Base-by-base conservation (phyloP, 2,329 filamentous ascomycete genomes). In the Exophiala sp. region DNA sequence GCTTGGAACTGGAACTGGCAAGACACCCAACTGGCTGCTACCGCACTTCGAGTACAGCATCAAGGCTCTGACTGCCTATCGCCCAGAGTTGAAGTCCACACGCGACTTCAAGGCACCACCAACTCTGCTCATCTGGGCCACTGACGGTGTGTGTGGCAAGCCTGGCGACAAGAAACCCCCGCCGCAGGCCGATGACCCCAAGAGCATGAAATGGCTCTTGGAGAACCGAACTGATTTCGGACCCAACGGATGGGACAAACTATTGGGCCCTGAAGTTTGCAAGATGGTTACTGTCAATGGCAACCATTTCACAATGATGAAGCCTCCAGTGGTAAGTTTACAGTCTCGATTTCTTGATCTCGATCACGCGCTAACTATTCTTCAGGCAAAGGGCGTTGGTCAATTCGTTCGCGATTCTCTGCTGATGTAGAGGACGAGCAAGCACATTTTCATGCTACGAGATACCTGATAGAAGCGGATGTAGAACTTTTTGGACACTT, bases 21-120 rank as follows among this genome's bases (percentile, higher is more conserved):
- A 70, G 42, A 70, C 72, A 5, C 77, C 77, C 1, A 69, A 69
- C 39, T 79, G 76, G 76, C 68, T 80, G 24, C 69, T 78, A 2
- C 75, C 76, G 16, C 77, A 80, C 63, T 80, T 80, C 67, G 63
- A 74, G 21, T 76, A 77, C 24, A 73, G 72, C 55, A 77, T 79
- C 58, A 71, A 75, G 47, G 68, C 72, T 1, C 66, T 80, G 36
- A 73, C 76, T 41, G 71, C 70, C 24, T 80, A 79, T 61, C 65
- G 65, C 38, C 66, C 60, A 29, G 64, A 64, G 33, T 49, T 60
- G 39, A 62, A 60, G 49, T 58, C 59, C 4, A 57, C 53, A n/a
- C 57, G 54, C 49, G 64, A 67, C 10, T 66, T 67, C 14, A 70
- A 69, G 38, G 66, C 71, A 9, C 75, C 74, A 1, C 70, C 73